phyloP scores from a whole-genome alignment of 208 protist genomes.

The Trypanosoma avium region DNA sequence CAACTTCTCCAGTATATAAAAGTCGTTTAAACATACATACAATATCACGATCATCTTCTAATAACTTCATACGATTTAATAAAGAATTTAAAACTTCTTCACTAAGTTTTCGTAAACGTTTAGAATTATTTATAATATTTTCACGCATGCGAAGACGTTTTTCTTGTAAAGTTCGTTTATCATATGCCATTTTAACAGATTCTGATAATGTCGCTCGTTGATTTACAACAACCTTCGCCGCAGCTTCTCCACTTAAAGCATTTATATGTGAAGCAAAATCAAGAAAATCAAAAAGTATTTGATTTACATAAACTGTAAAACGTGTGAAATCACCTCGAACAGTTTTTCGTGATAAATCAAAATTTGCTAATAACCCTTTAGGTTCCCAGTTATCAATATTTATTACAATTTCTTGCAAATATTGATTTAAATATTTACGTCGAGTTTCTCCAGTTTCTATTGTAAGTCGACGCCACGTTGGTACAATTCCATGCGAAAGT shows the following conservation, averaged over 20 bases:
- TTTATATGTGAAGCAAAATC: conserved; percentile 14
- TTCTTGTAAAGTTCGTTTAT: conserved; percentile 12
- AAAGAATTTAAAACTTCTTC: conserved; percentile 15
- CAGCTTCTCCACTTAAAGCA: conserved; percentile 20
- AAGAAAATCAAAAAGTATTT: conserved; percentile 29
- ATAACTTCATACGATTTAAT: conserved; percentile 4
- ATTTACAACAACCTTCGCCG: conserved; percentile 14
- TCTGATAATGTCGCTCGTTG: conserved; percentile 23
- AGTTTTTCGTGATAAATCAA: conserved; percentile 9
- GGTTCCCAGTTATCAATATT: conserved; percentile 21
- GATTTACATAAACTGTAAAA: conserved; percentile 25
- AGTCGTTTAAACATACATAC: conserved; percentile 21
- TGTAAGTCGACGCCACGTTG: conserved; percentile 22
- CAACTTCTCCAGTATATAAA: conserved; percentile 12
- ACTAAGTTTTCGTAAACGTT: not conserved
- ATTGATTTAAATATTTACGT: conserved; percentile 8
- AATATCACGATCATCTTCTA: conserved; percentile 24
- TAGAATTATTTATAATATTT: conserved; percentile 2
- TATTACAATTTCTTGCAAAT: conserved; percentile 8
- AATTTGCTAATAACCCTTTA: conserved; percentile 11
- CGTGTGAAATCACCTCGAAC: not conserved
- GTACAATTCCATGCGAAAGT: not conserved
- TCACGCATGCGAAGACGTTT: conserved; percentile 17
- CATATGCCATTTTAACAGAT: conserved; percentile 14
- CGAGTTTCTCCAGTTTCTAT: conserved; percentile 17